Evolutionary conservation across 1,284 basidiomycete species (phyloP).

Genomic region (Cryptococcus hybrid): DNA sequence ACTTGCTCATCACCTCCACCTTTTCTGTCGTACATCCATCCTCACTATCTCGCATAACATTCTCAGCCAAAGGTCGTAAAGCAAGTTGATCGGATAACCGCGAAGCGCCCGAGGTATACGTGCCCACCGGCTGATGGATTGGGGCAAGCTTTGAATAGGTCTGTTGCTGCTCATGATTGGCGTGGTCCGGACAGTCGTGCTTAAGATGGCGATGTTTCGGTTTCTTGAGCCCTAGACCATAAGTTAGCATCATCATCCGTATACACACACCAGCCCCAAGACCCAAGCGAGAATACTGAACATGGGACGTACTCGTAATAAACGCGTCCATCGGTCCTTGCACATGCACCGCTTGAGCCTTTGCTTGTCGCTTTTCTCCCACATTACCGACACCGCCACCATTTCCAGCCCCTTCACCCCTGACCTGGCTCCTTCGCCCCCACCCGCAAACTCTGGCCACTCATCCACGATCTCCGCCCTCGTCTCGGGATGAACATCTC

Average conservation of each 20-base stretch:
- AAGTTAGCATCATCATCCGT: background rate
- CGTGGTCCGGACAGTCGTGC: too few species aligned
- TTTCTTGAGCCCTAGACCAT: slow-evolving; percentile 17
- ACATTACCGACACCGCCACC: background rate
- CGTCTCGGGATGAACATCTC: slow-evolving; percentile 75
- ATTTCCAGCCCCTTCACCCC: background rate
- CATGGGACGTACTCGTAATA: slow-evolving; percentile 28
- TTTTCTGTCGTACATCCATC: background rate
- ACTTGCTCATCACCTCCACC: background rate
- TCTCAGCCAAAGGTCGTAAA: background rate
- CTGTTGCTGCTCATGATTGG: too few species aligned
- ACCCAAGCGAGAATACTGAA: too few species aligned
- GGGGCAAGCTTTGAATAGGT: background rate
- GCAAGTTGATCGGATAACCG: slow-evolving; percentile 33
- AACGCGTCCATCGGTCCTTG: slow-evolving; percentile 41
- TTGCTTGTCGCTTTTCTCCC: background rate
- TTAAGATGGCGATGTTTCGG: slow-evolving; percentile 1
- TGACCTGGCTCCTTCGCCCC: background rate
- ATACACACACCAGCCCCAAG: background rate
- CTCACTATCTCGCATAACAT: background rate
- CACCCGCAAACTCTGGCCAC: slow-evolving; percentile 59
- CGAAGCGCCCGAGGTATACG: slow-evolving; percentile 30
- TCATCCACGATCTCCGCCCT: slow-evolving; percentile 72
- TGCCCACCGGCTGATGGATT: slow-evolving; percentile 37
- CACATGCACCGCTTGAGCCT: too few species aligned